These are phyloP conservation scores for Hypoxylon sp. DNA, from an alignment of 2,329 filamentous ascomycete genomes.

Conservation along the genomic window DNA sequence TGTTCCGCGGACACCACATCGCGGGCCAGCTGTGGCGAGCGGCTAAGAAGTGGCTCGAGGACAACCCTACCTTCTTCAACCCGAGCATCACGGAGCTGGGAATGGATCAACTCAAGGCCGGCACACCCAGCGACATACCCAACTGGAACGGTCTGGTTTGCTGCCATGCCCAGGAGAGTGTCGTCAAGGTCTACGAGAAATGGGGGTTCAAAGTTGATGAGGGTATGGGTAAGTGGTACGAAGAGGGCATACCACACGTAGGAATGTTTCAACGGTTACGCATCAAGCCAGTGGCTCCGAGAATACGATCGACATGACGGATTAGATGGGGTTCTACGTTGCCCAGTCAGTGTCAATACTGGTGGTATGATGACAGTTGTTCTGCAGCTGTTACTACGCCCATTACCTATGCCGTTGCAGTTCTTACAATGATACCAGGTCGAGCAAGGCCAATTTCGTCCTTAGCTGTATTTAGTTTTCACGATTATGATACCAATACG, in stretches of 20 bases:
- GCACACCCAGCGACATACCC: conserved; percentile 60
- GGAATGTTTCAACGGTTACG: conserved; percentile 79
- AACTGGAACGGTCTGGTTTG: conserved; percentile 83
- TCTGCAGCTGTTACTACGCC: conserved; percentile 10
- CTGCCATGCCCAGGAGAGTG: conserved; percentile 81
- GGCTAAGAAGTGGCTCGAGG: conserved; percentile 76
- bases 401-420: conserved; percentile 5
- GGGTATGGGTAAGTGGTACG: conserved; percentile 81
- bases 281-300: conserved; percentile 46
- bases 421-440: conserved; percentile 38
- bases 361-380: not conserved
- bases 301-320: conserved; percentile 27
- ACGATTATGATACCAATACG: conserved; percentile 20
- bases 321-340: not conserved
- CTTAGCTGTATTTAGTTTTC: conserved; percentile 12
- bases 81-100: conserved; percentile 62
- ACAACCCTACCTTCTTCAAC: conserved; percentile 71
- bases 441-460: conserved; percentile 25
- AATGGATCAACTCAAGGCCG: conserved; percentile 61
- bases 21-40: conserved; percentile 76
- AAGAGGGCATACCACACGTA: conserved; percentile 87
- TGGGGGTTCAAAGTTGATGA: conserved; percentile 83
- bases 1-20: conserved; percentile 76
- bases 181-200: conserved; percentile 75
- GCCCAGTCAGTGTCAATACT: not conserved